A percentile compares a stretch with the other conserved stretches of the same genome.
Evolutionary conservation across 2,329 filamentous ascomycete genomes (phyloP).

Genomic region (Byssoonygena ceratinophila): DNA sequence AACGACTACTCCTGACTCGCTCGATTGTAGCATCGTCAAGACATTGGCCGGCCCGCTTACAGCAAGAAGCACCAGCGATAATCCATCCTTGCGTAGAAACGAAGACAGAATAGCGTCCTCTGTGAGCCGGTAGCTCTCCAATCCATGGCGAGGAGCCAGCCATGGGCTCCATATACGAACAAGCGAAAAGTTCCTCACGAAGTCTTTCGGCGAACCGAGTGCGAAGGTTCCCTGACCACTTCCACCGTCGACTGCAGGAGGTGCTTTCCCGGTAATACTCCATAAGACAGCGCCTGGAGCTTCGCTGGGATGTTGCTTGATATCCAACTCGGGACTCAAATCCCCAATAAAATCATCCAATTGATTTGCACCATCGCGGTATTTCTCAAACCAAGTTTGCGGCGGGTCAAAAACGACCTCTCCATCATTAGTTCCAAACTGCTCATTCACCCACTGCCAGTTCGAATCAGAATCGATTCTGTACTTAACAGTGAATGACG

Average conservation of each 20-base stretch:
- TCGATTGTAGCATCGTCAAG: slow-evolving; percentile 57
- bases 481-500: slow-evolving; percentile 37
- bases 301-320: slow-evolving; percentile 32
- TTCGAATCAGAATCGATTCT: slow-evolving; percentile 27
- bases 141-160: slow-evolving; percentile 80
- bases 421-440: slow-evolving; percentile 31
- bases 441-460: slow-evolving; percentile 40
- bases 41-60: slow-evolving; percentile 64
- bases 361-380: slow-evolving; percentile 11
- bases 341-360: slow-evolving; percentile 28
- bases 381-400: slow-evolving; percentile 9
- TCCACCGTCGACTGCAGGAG: slow-evolving; percentile 44
- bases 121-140: slow-evolving; percentile 53
- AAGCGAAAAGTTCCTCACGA: slow-evolving; percentile 68
- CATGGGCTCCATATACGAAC: slow-evolving; percentile 72
- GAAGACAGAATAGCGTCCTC: slow-evolving; percentile 70
- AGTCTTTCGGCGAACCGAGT: slow-evolving; percentile 55
- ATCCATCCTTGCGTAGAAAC: slow-evolving; percentile 61
- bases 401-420: slow-evolving; percentile 33
- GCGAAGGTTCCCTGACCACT: slow-evolving; percentile 40
- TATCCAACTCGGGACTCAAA: slow-evolving; percentile 26
- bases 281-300: slow-evolving; percentile 34
- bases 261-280: slow-evolving; percentile 48
- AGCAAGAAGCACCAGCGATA: slow-evolving; percentile 66
- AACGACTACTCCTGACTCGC: slow-evolving; percentile 55